Conservation (phyloP, 495 filamentous ascomycete genomes). For the Aspergillus nidulans region DNA sequence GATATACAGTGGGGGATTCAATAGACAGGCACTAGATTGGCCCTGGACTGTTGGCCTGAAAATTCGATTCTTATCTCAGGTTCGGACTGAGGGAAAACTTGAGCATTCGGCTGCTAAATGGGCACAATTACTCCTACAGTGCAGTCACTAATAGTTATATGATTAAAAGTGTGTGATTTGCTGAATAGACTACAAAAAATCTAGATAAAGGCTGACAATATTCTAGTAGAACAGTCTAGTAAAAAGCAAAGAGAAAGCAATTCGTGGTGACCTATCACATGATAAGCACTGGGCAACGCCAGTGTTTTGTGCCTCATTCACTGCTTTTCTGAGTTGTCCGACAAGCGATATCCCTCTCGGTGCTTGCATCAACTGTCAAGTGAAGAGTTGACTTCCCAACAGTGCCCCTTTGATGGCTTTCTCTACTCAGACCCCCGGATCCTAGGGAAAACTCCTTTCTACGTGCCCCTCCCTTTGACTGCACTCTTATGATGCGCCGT, state of each 20-base stretch:
- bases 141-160: not conserved
- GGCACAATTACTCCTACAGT: not conserved
- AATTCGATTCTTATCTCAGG: not conserved
- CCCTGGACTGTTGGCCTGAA: not conserved
- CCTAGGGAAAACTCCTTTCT: slow-evolving; percentile 26
- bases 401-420: slow-evolving; percentile 30
- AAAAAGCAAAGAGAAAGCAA: not conserved
- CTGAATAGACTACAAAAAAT: not conserved
- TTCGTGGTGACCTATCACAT: slow-evolving; percentile 24
- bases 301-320: slow-evolving; percentile 18
- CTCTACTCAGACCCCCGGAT: slow-evolving; percentile 25
- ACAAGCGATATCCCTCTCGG: slow-evolving; percentile 5
- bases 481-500: slow-evolving; percentile 36
- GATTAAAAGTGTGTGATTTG: not conserved
- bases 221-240: not conserved
- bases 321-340: slow-evolving; percentile 21
- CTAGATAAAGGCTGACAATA: not conserved
- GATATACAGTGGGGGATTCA: slow-evolving; percentile 71
- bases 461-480: slow-evolving; percentile 17
- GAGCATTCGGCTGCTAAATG: not conserved
- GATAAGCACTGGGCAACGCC: slow-evolving; percentile 19
- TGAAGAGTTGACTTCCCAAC: not conserved
- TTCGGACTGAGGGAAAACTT: not conserved
- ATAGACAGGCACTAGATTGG: slow-evolving; percentile 33
- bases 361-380: slow-evolving; percentile 1